Evolutionary conservation across 345 rosid species (phyloP).

Genomic region (Stellera chamaejasme): DNA sequence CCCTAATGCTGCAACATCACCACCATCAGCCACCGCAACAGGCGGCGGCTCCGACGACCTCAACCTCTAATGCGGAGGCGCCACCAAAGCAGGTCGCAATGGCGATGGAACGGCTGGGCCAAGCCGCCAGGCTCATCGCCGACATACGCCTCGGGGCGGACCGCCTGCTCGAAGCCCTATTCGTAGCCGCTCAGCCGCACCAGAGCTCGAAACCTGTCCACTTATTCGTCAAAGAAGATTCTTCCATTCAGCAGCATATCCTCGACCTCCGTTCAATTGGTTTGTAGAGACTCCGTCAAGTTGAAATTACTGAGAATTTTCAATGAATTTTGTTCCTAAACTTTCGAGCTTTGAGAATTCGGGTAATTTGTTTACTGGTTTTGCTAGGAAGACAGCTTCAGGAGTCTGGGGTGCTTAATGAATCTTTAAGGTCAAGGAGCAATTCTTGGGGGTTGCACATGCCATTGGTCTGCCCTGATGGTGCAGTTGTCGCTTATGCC

Average conservation of each 20-base stretch:
- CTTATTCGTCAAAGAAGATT: conserved; percentile 59
- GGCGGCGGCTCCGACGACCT: conserved; percentile 14
- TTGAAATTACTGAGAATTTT: not conserved
- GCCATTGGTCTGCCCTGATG: conserved; percentile 97
- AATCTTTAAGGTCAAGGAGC: conserved; percentile 64
- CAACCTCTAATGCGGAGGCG: conserved; percentile 43
- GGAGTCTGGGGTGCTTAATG: conserved; percentile 82
- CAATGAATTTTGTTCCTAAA: not conserved
- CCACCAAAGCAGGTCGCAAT: conserved; percentile 94
- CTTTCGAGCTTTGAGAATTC: not conserved
- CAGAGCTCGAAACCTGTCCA: conserved; percentile 51
- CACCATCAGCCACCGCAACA: conserved; percentile 21
- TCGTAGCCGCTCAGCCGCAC: conserved; percentile 61
- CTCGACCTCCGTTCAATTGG: conserved; percentile 73
- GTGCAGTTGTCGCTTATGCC: conserved; percentile 94
- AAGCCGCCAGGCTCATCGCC: conserved; percentile 81
- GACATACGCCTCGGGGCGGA: conserved; percentile 87
- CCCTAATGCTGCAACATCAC: conserved; percentile 20
- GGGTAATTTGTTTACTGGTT: conserved; percentile 3
- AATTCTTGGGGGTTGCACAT: conserved; percentile 93
- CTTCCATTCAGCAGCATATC: conserved; percentile 81
- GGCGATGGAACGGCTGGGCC: conserved; percentile 87
- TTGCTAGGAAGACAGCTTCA: conserved; percentile 72
- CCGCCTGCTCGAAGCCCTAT: conserved; percentile 84
- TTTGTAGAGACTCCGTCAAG: conserved; percentile 3